Conservation (phyloP, 306 rosid genomes). For the Vicia faba region DNA sequence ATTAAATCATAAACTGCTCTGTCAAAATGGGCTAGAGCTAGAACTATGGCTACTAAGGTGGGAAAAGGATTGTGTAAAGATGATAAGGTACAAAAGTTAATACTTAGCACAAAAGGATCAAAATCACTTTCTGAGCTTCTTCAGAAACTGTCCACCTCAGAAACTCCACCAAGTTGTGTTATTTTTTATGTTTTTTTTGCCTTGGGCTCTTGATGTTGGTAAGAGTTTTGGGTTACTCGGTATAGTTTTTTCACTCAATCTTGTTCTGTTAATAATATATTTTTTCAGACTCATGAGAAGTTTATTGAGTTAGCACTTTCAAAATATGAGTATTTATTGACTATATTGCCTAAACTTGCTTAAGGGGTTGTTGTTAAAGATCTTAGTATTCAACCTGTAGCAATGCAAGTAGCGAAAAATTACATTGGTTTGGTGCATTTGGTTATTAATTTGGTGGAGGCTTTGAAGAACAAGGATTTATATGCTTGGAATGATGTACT, state of each 20-base stretch:
- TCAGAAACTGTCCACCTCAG: no score
- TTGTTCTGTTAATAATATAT: no score
- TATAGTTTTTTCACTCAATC: no score
- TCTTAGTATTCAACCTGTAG: constrained; percentile 27
- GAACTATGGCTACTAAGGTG: constrained; percentile 87
- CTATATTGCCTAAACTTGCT: constrained; percentile 8
- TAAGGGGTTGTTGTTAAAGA: no score
- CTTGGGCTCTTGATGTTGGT: no score
- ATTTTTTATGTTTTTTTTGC: no score
- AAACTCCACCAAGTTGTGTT: no score
- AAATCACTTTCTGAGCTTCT: no score
- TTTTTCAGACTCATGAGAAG: constrained; percentile 1
- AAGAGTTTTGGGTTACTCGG: no score
- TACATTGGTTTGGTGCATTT: constrained; percentile 48
- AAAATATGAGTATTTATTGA: not conserved
- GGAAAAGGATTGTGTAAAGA: constrained; percentile 88
- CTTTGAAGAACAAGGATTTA: constrained; percentile 34
- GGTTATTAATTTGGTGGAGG: constrained; percentile 36
- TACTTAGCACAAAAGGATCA: no score
- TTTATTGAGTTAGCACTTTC: constrained; percentile 15
- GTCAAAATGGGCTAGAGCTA: constrained; percentile 81
- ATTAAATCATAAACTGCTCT: constrained; percentile 65
- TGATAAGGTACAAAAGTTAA: constrained; percentile 77
- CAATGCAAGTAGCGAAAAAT: constrained; percentile 31
- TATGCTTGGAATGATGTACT: constrained; percentile 47